A percentile compares a stretch with the other conserved stretches of the same genome.
Evolutionary conservation across 768 basidiomycete genomes (phyloP).

Genomic region (Boletus coccyginus): DNA sequence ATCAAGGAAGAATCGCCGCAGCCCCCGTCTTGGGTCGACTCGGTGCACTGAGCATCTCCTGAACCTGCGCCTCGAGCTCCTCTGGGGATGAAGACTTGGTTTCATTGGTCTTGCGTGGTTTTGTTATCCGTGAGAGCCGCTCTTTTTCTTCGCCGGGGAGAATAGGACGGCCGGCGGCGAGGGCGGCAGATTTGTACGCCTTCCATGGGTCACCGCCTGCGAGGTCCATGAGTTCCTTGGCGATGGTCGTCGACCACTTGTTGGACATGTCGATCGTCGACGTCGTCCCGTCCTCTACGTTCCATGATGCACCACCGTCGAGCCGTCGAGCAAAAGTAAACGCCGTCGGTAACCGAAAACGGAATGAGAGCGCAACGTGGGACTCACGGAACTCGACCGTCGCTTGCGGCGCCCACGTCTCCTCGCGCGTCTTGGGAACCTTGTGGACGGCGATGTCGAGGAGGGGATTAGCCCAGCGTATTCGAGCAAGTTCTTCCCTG

Average conservation of each 20-base stretch:
- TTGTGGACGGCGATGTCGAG: constrained; percentile 60
- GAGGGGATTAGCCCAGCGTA: constrained; percentile 73
- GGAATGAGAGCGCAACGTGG: neutral
- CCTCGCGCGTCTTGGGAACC: constrained; percentile 49
- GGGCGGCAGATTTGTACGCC: constrained; percentile 48
- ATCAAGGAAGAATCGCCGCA: constrained; percentile 38
- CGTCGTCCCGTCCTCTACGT: constrained; percentile 47
- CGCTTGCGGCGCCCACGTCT: constrained; percentile 61
- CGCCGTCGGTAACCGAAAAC: neutral
- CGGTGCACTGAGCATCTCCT: constrained; percentile 29
- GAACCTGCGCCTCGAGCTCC: constrained; percentile 25
- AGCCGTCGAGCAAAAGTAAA: too few species aligned
- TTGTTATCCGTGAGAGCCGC: constrained; percentile 16
- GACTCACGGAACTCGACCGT: constrained; percentile 62
- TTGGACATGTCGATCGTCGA: constrained; percentile 53
- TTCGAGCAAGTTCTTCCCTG: constrained; percentile 73
- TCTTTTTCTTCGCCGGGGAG: constrained; percentile 43
- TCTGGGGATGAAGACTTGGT: constrained; percentile 16
- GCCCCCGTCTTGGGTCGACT: constrained; percentile 37
- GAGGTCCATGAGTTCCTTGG: constrained; percentile 66
- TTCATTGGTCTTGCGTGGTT: constrained; percentile 2
- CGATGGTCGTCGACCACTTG: constrained; percentile 68
- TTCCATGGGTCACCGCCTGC: constrained; percentile 62
- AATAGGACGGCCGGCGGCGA: constrained; percentile 46
- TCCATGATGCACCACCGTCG: too few species aligned